These are phyloP conservation scores for Plantago elongata DNA, from an alignment of 257 asterid species.

Conservation along the genomic window DNA sequence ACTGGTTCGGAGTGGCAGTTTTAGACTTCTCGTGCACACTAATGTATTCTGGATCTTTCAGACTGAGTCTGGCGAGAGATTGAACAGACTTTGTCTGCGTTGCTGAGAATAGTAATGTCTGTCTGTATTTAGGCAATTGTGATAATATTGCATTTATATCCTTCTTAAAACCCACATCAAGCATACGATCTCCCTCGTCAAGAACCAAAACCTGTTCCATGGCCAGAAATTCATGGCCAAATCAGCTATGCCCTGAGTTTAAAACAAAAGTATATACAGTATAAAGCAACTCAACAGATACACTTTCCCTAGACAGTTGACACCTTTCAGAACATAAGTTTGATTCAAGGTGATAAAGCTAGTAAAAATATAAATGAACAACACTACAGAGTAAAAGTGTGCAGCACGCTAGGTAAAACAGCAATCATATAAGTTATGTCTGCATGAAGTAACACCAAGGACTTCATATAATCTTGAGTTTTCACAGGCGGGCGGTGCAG, in stretches of 20 bases:
- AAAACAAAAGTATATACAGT: not conserved
- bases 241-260: slow-evolving; percentile 21
- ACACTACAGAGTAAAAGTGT: too few species aligned
- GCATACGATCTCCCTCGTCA: slow-evolving; percentile 98
- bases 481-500: too few species aligned
- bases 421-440: too few species aligned
- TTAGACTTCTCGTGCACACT: slow-evolving; percentile 86
- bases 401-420: too few species aligned
- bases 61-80: slow-evolving; percentile 94
- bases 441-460: too few species aligned
- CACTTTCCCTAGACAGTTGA: too few species aligned
- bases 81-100: slow-evolving; percentile 92
- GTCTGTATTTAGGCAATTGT: slow-evolving; percentile 82
- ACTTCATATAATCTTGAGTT: too few species aligned
- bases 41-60: slow-evolving; percentile 92
- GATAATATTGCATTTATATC: slow-evolving; percentile 84
- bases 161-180: slow-evolving; percentile 78
- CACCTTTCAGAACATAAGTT: too few species aligned
- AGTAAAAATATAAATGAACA: too few species aligned
- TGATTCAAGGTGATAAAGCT: too few species aligned
- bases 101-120: slow-evolving; percentile 87
- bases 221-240: slow-evolving; percentile 39
- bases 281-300: too few species aligned
- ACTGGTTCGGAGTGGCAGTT: slow-evolving; percentile 81
- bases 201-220: slow-evolving; percentile 81